These are phyloP conservation scores for Wickerhamiella azyma DNA, from an alignment of 805 yeast genomes.

Conservation along the genomic window DNA sequence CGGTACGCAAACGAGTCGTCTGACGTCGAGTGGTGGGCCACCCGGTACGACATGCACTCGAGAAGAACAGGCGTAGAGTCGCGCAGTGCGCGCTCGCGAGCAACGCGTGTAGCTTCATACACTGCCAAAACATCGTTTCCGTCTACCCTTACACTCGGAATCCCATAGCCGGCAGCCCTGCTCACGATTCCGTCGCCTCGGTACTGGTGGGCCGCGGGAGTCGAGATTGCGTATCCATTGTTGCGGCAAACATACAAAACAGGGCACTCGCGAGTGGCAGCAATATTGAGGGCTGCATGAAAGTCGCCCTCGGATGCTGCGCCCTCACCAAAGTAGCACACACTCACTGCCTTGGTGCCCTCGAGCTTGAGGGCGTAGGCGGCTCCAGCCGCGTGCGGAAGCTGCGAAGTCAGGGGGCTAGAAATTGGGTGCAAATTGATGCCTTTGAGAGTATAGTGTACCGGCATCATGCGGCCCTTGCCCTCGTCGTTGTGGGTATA, in stretches of 20 bases:
- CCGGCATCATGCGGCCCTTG: constrained; percentile 25
- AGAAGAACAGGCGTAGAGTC: constrained; percentile 22
- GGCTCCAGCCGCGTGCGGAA: constrained; percentile 28
- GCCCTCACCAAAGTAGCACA: constrained; percentile 27
- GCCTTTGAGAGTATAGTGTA: constrained; percentile 21
- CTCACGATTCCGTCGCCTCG: constrained; percentile 27
- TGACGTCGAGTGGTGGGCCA: constrained; percentile 26
- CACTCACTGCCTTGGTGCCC: constrained; percentile 19
- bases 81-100: constrained; percentile 19
- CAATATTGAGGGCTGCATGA: constrained; percentile 27
- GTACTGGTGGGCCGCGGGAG: constrained; percentile 25
- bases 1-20: constrained; percentile 28
- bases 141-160: constrained; percentile 26
- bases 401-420: constrained; percentile 25
- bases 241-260: constrained; percentile 25
- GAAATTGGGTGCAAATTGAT: constrained; percentile 26
- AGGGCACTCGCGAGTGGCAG: constrained; percentile 26
- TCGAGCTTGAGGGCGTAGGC: constrained; percentile 25
- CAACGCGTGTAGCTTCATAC: constrained; percentile 19
- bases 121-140: constrained; percentile 26
- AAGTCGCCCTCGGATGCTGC: constrained; percentile 28
- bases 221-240: constrained; percentile 27
- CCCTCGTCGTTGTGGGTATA: constrained; percentile 23
- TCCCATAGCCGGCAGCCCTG: constrained; percentile 26
- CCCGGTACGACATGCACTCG: constrained; percentile 27